Evolutionary conservation across 108 stramenopile genomes (phyloP).

Genomic region (Bacterosira constricta): DNA sequence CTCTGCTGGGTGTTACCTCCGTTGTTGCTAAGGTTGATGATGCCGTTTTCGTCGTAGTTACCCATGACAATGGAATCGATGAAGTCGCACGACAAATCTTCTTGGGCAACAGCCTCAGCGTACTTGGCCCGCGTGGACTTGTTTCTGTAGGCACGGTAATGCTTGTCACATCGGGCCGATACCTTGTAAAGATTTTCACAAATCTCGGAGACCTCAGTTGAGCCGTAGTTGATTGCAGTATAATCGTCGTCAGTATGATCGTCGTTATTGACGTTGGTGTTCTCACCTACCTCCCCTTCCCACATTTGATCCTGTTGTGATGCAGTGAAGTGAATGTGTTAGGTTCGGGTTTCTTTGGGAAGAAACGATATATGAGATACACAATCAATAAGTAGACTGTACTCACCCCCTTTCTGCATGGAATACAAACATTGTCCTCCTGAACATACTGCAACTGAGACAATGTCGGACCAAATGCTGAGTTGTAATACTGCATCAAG

Average conservation of each 20-base stretch:
- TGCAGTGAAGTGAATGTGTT: not conserved
- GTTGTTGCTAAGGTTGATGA: slow-evolving; percentile 49
- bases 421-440: slow-evolving; percentile 54
- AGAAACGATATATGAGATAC: not conserved
- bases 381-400: not conserved
- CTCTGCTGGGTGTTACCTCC: slow-evolving; percentile 19
- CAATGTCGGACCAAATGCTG: slow-evolving; percentile 27
- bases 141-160: slow-evolving; percentile 39
- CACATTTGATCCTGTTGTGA: slow-evolving; percentile 17
- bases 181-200: slow-evolving; percentile 67
- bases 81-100: slow-evolving; percentile 66
- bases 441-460: slow-evolving; percentile 33
- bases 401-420: slow-evolving; percentile 62
- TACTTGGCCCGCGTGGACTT: slow-evolving; percentile 37
- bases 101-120: slow-evolving; percentile 18
- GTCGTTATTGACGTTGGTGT: not conserved
- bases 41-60: slow-evolving; percentile 77
- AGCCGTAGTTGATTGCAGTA: not conserved
- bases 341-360: no score
- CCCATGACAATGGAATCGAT: slow-evolving; percentile 70
- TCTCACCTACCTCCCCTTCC: slow-evolving; percentile 1
- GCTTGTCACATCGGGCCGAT: slow-evolving; percentile 76
- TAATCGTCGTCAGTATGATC: slow-evolving; percentile 41
- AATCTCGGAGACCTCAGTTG: slow-evolving; percentile 49
- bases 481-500: slow-evolving; percentile 59